phyloP scores from a whole-genome alignment of 495 filamentous ascomycete species.

The Parmelia sp. region DNA sequence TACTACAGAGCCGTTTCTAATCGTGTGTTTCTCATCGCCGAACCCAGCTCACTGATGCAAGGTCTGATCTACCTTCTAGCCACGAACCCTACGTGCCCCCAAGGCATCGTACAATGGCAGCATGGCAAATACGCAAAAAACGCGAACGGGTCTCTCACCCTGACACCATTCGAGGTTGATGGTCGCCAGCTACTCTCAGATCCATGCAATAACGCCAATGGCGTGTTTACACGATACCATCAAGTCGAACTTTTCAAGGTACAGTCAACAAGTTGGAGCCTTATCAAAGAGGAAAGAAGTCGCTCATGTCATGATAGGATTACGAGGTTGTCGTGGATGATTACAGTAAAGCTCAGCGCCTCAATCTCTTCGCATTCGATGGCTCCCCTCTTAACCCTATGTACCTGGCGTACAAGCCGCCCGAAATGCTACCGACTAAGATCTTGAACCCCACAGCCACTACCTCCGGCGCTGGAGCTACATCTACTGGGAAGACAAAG shows the following conservation, averaged over 20 bases:
- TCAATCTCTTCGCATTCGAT: constrained; percentile 60
- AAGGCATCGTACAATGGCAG: constrained; percentile 71
- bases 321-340: constrained; percentile 56
- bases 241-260: constrained; percentile 62
- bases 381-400: constrained; percentile 65
- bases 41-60: constrained; percentile 10
- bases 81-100: constrained; percentile 55
- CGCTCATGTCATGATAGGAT: constrained; percentile 40
- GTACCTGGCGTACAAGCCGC: constrained; percentile 62
- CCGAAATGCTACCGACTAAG: constrained; percentile 68
- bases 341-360: constrained; percentile 56
- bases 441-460: constrained; percentile 55
- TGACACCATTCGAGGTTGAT: constrained; percentile 61
- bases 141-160: constrained; percentile 51
- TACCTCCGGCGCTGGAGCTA: constrained; percentile 32
- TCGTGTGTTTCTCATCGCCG: constrained; percentile 45
- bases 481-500: constrained; percentile 33
- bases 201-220: constrained; percentile 50
- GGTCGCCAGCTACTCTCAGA: constrained; percentile 66
- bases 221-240: constrained; percentile 63
- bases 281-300: not conserved
- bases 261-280: constrained; percentile 17
- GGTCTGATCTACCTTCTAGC: constrained; percentile 38
- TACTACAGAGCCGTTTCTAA: constrained; percentile 69
- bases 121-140: constrained; percentile 57